Evolutionary conservation across 805 yeast genomes (phyloP), one percentile per base, ranked within the genome.

Genomic region (Lachancea nothofagi): DNA sequence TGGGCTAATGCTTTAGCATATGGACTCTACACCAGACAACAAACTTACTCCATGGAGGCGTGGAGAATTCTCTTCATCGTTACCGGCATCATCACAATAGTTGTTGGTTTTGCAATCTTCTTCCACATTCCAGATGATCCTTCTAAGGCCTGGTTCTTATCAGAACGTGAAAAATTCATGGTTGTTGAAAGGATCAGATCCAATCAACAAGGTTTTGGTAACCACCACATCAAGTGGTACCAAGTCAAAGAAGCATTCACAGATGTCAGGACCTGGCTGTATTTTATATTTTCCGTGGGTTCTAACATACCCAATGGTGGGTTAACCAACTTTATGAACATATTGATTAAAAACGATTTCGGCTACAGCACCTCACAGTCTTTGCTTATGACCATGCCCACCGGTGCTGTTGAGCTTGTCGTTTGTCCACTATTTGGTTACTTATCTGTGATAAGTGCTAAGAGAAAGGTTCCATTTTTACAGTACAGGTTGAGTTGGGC

Each of bases 31-130:
- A 44, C 44, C 8, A 64, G 71, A 48, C 62, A 55, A 10, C 61
- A 55, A n/a, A 37, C 53, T 7, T 74, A 67, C 55, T 37, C 65
- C 20, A 58, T 77, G 4, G 65, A 59, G 2, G 66, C 80, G 3
- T 83, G 89, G 89, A 77, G 73, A 51, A 55, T 75, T 10, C 55
- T 79, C 3, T 83, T 72, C 53, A 61, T 83, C 34, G 65, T 80
- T 22, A 70, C 75, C 29, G 94, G 93, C 12, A 54, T 67, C 6
- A 66, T 77, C 41, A 79, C 86, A 2, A 57, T 78, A 5, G 51
- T 71, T 8, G 50, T 75, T 12, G 83, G 83, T 5, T 38, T 71
- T 8, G 38, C 69, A 8, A 65, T 77, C 43, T 56, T 58, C 31
- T 46, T 74, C 39, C 75, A 74, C 55, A 52, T 81, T 36, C 84